A percentile compares a stretch with the other conserved stretches of the same genome.
Conservation (phyloP, 1,284 basidiomycete genomes). For the Leccinum subspadiceum region DNA sequence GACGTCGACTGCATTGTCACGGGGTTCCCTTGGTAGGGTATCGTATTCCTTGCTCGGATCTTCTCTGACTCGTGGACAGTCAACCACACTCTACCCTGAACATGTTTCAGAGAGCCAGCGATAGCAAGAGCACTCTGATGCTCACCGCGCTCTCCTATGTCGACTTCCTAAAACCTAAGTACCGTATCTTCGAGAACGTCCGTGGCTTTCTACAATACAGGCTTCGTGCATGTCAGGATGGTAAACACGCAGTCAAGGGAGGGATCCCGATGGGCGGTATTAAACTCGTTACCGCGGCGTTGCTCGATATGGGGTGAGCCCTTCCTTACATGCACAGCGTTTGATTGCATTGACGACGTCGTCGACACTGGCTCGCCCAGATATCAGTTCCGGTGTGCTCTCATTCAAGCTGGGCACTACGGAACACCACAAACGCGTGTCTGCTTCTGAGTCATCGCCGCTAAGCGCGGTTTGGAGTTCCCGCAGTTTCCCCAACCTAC, state of each 20-base stretch:
- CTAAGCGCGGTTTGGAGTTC: slow-evolving; percentile 48
- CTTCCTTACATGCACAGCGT: background rate
- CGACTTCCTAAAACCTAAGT: slow-evolving; percentile 58
- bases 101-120: slow-evolving; percentile 51
- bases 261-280: slow-evolving; percentile 67
- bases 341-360: background rate
- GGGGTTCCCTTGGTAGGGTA: slow-evolving; percentile 69
- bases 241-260: slow-evolving; percentile 49
- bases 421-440: slow-evolving; percentile 68
- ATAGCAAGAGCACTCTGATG: slow-evolving; percentile 55
- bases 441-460: slow-evolving; percentile 70
- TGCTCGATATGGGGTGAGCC: slow-evolving; percentile 61
- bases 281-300: slow-evolving; percentile 56
- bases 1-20: slow-evolving; percentile 61
- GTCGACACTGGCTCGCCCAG: slow-evolving; percentile 33
- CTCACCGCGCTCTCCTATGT: slow-evolving; percentile 61
- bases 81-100: slow-evolving; percentile 58
- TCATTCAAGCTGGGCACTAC: slow-evolving; percentile 71
- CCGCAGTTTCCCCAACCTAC: slow-evolving; percentile 69
- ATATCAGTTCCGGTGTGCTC: slow-evolving; percentile 63
- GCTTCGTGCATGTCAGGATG: slow-evolving; percentile 51
- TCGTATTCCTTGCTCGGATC: background rate
- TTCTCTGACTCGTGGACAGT: slow-evolving; percentile 30
- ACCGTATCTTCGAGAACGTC: slow-evolving; percentile 72
- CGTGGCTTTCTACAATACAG: slow-evolving; percentile 60